These are phyloP conservation scores for Dimargaris verticillata DNA, from an alignment of 192 early-diverging fungal genomes.

Conservation along the genomic window DNA sequence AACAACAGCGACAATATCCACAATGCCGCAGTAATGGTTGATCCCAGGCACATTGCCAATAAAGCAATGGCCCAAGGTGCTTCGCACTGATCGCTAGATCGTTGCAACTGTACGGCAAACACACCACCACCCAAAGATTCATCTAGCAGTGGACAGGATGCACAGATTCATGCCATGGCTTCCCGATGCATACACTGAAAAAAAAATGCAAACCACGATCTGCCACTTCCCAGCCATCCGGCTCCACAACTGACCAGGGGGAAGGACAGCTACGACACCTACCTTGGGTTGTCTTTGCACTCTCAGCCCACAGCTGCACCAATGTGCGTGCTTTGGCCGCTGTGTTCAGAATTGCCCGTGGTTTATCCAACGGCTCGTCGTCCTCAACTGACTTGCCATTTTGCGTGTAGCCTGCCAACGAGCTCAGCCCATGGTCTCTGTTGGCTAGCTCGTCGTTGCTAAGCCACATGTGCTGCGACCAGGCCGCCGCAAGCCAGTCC, in stretches of 20 bases:
- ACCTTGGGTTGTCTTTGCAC: neutral
- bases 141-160: neutral
- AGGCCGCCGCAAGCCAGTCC: constrained; percentile 23
- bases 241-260: neutral
- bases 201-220: neutral
- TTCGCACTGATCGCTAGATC: too few relatives aligned
- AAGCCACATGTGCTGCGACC: constrained; percentile 14
- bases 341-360: constrained; percentile 37
- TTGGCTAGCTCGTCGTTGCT: neutral
- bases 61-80: too few relatives aligned
- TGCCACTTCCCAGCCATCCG: neutral
- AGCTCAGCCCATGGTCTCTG: neutral
- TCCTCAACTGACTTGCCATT: constrained; percentile 38
- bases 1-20: too few relatives aligned
- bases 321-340: neutral
- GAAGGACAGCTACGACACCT: neutral
- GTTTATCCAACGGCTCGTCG: constrained; percentile 41
- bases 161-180: neutral
- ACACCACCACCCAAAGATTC: too few relatives aligned
- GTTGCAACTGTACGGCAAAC: too few relatives aligned
- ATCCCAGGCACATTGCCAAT: too few relatives aligned
- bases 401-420: neutral
- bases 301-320: neutral
- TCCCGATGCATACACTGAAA: neutral
- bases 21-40: too few relatives aligned